Evolutionary conservation across 2,329 filamentous ascomycete genomes (phyloP).

Genomic region (Fulvia fulva): DNA sequence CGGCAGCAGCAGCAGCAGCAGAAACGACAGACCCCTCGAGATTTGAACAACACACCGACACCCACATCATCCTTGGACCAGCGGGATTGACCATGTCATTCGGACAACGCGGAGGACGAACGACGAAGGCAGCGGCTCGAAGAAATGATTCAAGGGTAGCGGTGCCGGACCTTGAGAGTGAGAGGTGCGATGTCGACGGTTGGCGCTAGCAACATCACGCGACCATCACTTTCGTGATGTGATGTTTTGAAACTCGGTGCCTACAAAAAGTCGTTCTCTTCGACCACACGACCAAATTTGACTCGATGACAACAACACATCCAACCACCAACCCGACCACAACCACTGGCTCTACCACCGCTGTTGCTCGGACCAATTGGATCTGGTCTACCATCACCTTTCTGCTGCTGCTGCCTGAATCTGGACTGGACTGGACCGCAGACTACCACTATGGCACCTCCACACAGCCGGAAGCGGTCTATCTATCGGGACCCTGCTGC

Average conservation of each 20-base stretch:
- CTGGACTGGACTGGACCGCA: neutral
- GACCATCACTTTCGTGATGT: neutral
- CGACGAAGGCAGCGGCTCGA: neutral
- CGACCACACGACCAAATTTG: neutral
- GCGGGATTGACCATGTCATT: no score
- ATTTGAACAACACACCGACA: no score
- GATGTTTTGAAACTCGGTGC: neutral
- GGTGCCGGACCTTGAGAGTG: neutral
- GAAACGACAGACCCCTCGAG: no score
- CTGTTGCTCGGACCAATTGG: neutral
- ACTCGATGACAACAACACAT: neutral
- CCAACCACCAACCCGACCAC: neutral
- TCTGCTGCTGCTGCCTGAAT: neutral
- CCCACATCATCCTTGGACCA: no score
- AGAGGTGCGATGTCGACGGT: no score
- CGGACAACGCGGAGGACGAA: no score
- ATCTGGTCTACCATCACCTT: no score
- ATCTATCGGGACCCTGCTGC: neutral
- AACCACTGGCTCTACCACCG: neutral
- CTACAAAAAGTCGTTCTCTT: neutral
- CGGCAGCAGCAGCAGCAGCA: constrained; percentile 4
- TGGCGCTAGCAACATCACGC: neutral
- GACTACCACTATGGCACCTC: neutral
- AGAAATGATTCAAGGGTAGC: neutral
- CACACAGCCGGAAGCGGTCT: neutral